phyloP scores from a whole-genome alignment of 2,329 filamentous ascomycete species.

The Drechslerella dactyloides region DNA sequence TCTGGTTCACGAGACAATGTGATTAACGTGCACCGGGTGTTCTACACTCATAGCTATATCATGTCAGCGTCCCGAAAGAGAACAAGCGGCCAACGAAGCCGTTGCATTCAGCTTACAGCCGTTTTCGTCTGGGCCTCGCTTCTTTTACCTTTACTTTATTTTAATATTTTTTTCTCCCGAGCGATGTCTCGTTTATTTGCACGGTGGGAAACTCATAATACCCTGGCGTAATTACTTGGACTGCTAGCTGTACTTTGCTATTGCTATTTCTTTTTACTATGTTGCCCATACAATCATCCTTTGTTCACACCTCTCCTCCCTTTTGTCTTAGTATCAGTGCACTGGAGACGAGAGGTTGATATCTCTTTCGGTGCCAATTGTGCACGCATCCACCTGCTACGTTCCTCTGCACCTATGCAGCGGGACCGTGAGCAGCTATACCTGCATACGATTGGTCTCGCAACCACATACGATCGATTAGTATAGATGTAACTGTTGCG shows the following conservation, averaged over 20 bases:
- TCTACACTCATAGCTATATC: background rate
- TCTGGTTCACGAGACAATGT: background rate
- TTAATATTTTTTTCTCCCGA: no score
- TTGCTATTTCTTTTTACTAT: slow-evolving; percentile 9
- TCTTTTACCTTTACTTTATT: no score
- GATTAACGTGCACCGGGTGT: background rate
- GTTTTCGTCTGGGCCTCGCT: no score
- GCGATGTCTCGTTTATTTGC: slow-evolving; percentile 19
- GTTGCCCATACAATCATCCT: no score
- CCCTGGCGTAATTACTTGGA: slow-evolving; percentile 45
- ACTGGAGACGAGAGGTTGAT: no score
- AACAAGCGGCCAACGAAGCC: background rate
- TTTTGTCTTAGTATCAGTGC: no score
- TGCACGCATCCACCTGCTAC: background rate
- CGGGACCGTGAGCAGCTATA: no score
- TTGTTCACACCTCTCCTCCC: no score
- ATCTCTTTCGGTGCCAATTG: background rate
- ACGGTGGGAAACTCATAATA: slow-evolving; percentile 47
- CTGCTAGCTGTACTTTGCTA: slow-evolving; percentile 3
- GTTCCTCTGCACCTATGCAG: background rate
- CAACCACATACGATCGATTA: no score
- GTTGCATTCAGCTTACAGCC: no score
- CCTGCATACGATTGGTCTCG: no score
- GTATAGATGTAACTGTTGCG: no score
- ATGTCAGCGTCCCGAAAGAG: background rate